These are phyloP conservation scores for Ophiocordyceps sinensis DNA, from an alignment of 2,329 filamentous ascomycete species.

Conservation along the genomic window DNA sequence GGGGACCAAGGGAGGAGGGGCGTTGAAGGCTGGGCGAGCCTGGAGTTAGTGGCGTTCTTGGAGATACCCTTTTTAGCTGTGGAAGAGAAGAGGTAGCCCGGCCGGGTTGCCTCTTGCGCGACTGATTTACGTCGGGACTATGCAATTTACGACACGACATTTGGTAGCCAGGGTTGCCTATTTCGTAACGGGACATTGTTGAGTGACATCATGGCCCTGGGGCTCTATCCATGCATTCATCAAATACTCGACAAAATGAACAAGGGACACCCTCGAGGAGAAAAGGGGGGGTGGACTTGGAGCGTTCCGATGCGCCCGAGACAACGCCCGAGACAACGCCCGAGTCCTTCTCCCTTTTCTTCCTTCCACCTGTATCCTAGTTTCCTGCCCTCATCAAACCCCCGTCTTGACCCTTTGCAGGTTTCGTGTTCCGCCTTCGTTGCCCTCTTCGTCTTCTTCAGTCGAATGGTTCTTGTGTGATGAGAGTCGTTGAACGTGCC, in stretches of 20 bases:
- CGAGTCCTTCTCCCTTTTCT: no score
- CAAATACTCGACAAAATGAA: constrained; percentile 5
- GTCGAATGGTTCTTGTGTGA: neutral
- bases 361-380: no score
- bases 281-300: no score
- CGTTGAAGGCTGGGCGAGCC: no score
- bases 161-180: neutral
- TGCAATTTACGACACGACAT: no score
- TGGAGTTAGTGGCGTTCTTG: neutral
- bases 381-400: no score
- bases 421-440: neutral
- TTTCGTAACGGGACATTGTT: no score
- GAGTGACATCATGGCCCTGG: constrained; percentile 5
- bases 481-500: neutral
- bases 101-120: neutral
- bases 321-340: no score
- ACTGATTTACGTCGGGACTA: neutral
- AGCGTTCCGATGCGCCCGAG: no score
- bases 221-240: constrained; percentile 12
- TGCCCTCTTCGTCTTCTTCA: neutral
- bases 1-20: no score
- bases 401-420: neutral
- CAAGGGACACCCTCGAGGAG: neutral
- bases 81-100: neutral
- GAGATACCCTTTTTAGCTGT: neutral